Conservation (phyloP, 2,329 filamentous ascomycete species). For the Colletotrichum sp. region DNA sequence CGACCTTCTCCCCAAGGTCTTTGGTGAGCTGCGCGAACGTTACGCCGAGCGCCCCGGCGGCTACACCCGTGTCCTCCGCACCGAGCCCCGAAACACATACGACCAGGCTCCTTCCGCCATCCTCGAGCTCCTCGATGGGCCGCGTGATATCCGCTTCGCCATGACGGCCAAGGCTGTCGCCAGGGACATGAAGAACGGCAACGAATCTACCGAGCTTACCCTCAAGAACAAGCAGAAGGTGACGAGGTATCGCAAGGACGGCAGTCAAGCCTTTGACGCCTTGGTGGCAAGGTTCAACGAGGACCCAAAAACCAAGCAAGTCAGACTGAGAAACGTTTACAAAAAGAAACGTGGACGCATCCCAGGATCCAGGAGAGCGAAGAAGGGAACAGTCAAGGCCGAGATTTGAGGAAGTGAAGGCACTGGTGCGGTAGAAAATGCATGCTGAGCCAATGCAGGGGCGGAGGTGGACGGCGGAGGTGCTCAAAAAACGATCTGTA, state of each 20-base stretch:
- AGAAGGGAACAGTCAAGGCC: neutral
- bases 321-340: too few species aligned
- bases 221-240: constrained; percentile 83
- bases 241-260: constrained; percentile 73
- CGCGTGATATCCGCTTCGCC: constrained; percentile 91
- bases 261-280: constrained; percentile 70
- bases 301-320: neutral
- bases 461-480: neutral
- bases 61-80: constrained; percentile 92
- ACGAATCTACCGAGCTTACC: constrained; percentile 73
- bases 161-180: constrained; percentile 89
- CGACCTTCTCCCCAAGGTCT: constrained; percentile 81
- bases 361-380: neutral
- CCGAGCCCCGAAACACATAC: constrained; percentile 81
- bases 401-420: neutral
- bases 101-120: constrained; percentile 92
- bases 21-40: constrained; percentile 79
- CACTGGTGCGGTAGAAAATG: neutral
- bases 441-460: neutral
- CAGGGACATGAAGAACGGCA: constrained; percentile 60
- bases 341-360: too few species aligned
- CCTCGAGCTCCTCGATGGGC: constrained; percentile 93
- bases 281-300: constrained; percentile 55
- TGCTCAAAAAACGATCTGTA: neutral
- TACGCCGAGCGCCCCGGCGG: constrained; percentile 84